Conservation (phyloP, 768 basidiomycete genomes). For the Phanerodontia chrysosporium region DNA sequence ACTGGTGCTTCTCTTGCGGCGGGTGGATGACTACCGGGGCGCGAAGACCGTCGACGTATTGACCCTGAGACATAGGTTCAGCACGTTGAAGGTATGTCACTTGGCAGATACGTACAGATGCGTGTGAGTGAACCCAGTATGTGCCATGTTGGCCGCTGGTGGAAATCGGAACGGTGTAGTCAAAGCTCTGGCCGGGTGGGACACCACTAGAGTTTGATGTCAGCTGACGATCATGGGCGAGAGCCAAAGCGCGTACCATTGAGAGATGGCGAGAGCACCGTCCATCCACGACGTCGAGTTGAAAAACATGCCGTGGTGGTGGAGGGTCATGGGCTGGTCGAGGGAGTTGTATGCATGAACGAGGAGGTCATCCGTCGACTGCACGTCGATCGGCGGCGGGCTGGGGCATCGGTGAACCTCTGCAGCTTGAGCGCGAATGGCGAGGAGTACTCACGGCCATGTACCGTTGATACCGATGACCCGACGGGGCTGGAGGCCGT, state of each 20-base stretch:
- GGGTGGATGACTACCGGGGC: constrained; percentile 79
- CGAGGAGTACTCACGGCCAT: constrained; percentile 72
- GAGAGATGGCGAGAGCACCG: constrained; percentile 76
- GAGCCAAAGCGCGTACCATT: constrained; percentile 55
- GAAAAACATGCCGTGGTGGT: constrained; percentile 96
- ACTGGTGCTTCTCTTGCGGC: constrained; percentile 55
- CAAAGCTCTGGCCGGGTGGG: constrained; percentile 64
- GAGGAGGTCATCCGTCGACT: constrained; percentile 64
- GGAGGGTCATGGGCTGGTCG: constrained; percentile 63
- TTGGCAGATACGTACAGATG: constrained; percentile 34
- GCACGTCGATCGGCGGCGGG: constrained; percentile 77
- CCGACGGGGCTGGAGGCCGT: constrained; percentile 70
- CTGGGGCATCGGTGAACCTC: too few relatives aligned
- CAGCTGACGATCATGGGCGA: not conserved
- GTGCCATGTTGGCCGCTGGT: constrained; percentile 71
- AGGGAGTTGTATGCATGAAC: constrained; percentile 76
- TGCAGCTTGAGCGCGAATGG: too few relatives aligned
- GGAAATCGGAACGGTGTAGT: constrained; percentile 72
- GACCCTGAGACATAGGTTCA: constrained; percentile 46
- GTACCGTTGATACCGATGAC: constrained; percentile 88
- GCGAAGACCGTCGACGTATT: constrained; percentile 93
- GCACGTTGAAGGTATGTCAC: not conserved
- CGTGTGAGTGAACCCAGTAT: constrained; percentile 78
- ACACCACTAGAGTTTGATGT: constrained; percentile 53
- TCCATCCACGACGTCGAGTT: constrained; percentile 86